Percentiles rank a stretch among this genome's conserved stretches.
Evolutionary conservation across 2,329 filamentous ascomycete genomes (phyloP).

Genomic region (Paecilomyces formosus): DNA sequence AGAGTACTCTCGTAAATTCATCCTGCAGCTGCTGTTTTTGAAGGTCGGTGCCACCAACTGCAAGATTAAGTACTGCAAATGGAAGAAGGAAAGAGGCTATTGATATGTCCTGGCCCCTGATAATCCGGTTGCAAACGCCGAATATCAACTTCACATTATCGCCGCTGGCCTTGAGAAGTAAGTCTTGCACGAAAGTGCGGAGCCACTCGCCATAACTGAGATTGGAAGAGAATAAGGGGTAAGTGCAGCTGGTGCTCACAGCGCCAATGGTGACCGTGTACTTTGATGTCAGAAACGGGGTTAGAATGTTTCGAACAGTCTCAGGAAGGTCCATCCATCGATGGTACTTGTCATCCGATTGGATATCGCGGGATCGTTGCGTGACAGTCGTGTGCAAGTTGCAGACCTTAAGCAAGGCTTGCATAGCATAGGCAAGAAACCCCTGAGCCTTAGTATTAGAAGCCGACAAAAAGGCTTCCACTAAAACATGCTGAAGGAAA

Average conservation of each 20-base stretch:
- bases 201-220: conserved; percentile 76
- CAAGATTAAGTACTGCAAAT: conserved; percentile 74
- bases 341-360: conserved; percentile 55
- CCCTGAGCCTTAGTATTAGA: conserved; percentile 83
- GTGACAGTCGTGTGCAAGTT: conserved; percentile 57
- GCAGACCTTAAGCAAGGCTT: conserved; percentile 74
- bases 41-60: conserved; percentile 62
- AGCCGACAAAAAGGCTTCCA: conserved; percentile 84
- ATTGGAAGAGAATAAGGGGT: conserved; percentile 68
- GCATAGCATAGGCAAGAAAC: conserved; percentile 90
- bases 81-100: conserved; percentile 85
- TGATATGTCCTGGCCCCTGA: conserved; percentile 76
- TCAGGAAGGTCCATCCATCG: conserved; percentile 77
- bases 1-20: conserved; percentile 70
- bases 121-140: conserved; percentile 69
- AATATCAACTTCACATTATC: conserved; percentile 71
- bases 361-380: conserved; percentile 45
- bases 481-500: conserved; percentile 76
- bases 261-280: conserved; percentile 65
- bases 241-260: conserved; percentile 49
- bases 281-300: conserved; percentile 77
- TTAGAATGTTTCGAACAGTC: conserved; percentile 69
- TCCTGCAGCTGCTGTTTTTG: conserved; percentile 59
- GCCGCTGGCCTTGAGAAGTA: conserved; percentile 71
- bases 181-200: conserved; percentile 68